Evolutionary conservation across 2,329 filamentous ascomycete genomes (phyloP), one percentile per base, ranked within the genome.

Genomic region (Thelonectria olida): DNA sequence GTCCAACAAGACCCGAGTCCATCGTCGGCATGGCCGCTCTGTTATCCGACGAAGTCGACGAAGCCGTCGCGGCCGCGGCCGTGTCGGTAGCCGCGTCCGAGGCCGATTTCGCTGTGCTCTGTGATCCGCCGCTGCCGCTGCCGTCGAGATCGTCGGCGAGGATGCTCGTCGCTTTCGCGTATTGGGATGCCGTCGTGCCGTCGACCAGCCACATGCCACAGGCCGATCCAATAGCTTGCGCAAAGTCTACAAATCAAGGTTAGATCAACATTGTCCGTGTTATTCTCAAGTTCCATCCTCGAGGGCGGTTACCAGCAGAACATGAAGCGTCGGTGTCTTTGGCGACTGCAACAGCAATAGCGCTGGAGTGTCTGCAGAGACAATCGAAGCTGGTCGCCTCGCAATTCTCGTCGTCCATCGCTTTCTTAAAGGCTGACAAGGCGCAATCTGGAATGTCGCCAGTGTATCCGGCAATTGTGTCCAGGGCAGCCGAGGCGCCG

Each of bases 331-430:
- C 39, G 7, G 42, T n/a, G 19, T 19, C 13, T n/a, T 27, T 7
- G 27, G 17, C 39, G 3, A 45, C 51, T 5, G 27, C 27, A 13
- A 36, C 6, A 9, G 38, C 51, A 19, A 54, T 45, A 6, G 51
- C 51, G 17, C 17, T 22, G 3, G 27, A 45, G n/a, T 54, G 51
- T 17, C 28, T 38, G 25, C 51, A 54, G 10, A 54, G 38, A 12
- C 51, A 54, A 7, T 45, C 51, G 6, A 54, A 34, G 25, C 20
- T 41, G 17, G 9, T 38, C 4, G 28, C 17, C 7, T 22, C 28
- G 51, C 51, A 54, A n/a, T 44, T 45, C 39, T 54, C 51, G 9
- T 54, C 15, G 31, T 13, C 31, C 39, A 45, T 23, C 5, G 49
- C 49, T 22, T 54, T 54, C 25, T 45, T 44, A 17, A 54, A 45